Evolutionary conservation across 805 yeast genomes (phyloP).

Genomic region (Hanseniaspora meyeri): DNA sequence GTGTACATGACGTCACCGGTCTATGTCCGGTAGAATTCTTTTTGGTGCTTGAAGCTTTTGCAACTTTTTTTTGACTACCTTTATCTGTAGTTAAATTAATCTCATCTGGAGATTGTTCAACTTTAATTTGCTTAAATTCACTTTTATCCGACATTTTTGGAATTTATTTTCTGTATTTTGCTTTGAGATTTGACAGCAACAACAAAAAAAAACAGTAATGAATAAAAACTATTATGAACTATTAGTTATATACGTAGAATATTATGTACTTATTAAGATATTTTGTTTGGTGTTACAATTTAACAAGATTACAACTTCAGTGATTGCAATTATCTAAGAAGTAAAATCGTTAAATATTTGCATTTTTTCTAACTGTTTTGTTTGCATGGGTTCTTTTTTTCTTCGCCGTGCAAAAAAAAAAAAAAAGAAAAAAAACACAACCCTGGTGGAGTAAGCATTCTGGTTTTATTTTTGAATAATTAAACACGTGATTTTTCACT

Average conservation of each 20-base stretch:
- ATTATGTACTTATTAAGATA: too few relatives aligned
- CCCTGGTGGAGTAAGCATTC: too few relatives aligned
- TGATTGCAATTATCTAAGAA: background rate
- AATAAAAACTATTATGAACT: too few relatives aligned
- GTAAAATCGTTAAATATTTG: background rate
- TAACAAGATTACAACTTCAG: background rate
- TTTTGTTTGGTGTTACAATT: too few relatives aligned
- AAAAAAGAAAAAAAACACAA: too few relatives aligned
- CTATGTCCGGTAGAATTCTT: constrained; percentile 42
- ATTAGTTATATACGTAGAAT: too few relatives aligned
- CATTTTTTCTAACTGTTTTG: too few relatives aligned
- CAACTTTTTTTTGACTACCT: background rate
- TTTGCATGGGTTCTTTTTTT: background rate
- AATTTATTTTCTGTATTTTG: background rate
- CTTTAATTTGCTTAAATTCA: background rate
- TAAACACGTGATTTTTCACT: background rate
- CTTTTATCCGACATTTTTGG: background rate
- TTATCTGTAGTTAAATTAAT: background rate
- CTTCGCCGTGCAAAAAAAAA: background rate
- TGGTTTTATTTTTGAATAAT: too few relatives aligned
- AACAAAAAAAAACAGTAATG: too few relatives aligned
- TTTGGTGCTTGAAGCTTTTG: background rate
- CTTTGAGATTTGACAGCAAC: too few relatives aligned
- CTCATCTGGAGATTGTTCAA: background rate
- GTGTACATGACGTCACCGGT: constrained; percentile 87